A percentile compares a stretch with the other conserved stretches of the same genome.
These are phyloP conservation scores for Lasiosphaeria hispida DNA, from an alignment of 495 filamentous ascomycete species.

Conservation along the genomic window DNA sequence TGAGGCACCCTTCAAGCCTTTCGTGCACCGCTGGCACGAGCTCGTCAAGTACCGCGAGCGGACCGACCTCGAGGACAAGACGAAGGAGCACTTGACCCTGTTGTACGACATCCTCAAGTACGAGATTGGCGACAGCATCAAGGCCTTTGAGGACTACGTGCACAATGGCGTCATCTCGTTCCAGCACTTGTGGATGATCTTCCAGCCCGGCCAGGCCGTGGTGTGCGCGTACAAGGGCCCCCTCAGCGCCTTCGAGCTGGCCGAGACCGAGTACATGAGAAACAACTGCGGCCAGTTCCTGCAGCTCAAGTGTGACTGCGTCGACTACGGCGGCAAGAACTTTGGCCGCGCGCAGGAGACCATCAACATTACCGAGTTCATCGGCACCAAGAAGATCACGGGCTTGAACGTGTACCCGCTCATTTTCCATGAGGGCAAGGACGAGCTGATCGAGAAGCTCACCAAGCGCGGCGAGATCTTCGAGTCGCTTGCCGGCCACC, in stretches of 20 bases:
- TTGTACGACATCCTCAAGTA: conserved; percentile 54
- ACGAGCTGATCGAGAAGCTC: conserved; percentile 39
- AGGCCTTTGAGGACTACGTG: conserved; percentile 56
- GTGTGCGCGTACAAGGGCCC: conserved; percentile 29
- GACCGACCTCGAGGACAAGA: conserved; percentile 46
- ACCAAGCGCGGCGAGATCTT: conserved; percentile 49
- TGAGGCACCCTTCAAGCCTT: conserved; percentile 56
- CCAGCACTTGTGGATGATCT: conserved; percentile 49
- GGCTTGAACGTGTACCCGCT: conserved; percentile 57
- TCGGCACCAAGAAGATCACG: conserved; percentile 56
- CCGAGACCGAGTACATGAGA: conserved; percentile 28
- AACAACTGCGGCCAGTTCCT: conserved; percentile 43
- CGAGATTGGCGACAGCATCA: conserved; percentile 58
- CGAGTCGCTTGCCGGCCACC: conserved; percentile 55
- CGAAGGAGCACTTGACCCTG: conserved; percentile 56
- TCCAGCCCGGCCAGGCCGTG: conserved; percentile 39
- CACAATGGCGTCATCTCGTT: conserved; percentile 59
- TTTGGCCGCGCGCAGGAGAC: conserved; percentile 50
- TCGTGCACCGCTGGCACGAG: conserved; percentile 65
- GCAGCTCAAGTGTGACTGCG: conserved; percentile 40
- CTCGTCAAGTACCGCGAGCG: conserved; percentile 47
- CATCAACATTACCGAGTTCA: conserved; percentile 49
- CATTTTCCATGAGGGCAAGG: conserved; percentile 49
- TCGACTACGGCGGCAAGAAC: conserved; percentile 59
- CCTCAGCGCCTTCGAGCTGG: conserved; percentile 35